Base-by-base conservation (phyloP, 2,329 filamentous ascomycete species). In the Sporothrix globosa region DNA sequence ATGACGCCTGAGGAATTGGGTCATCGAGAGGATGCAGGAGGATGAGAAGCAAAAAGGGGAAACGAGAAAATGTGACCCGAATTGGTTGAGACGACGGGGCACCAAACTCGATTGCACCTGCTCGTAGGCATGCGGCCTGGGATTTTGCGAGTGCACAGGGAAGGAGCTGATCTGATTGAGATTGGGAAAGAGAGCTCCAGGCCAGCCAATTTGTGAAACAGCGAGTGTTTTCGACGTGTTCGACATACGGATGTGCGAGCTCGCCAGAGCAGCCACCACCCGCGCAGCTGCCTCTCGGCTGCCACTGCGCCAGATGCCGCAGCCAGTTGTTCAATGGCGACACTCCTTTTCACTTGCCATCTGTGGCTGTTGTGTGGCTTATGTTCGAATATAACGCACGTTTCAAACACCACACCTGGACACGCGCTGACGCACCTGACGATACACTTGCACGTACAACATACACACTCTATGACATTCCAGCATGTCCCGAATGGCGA, bases 341-440 rank as follows among this genome's bases (percentile, higher is more conserved):
- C 21, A 11, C 27, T 63, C 58, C 58, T 34, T 27, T 63, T 39
- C 11, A 7, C 58, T 24, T 9, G 13, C n/a, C 58, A 27, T 39
- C n/a, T 67, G 46, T 53, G 46, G 63, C 63, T 67, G 63, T 34
- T 53, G n/a, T 41, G 63, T 67, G 63, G 63, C 63, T 67, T 67
- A 48, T 11, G 5, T 48, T 67, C 30, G 19, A 34, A 5, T 34
- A n/a, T 21, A n/a, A 17, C 13, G 39, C 44, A 46, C 58, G 27
- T 46, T 34, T 39, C 39, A 46, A 46, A 39, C 30, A 19, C 17
- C 34, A 34, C 34, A 7, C 9, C 34, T 34, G 34, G 34, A 34
- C 34, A 34, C 34, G 7, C 34, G 7, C 34, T 9, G 54, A 58
- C 30, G 54, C 30, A 58, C 54, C 14, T 14, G 34, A 46, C 41